Percentiles rank a stretch among this genome's conserved stretches.
phyloP scores from a whole-genome alignment of 73 alveolate species.

The Paramecium primaurelia region DNA sequence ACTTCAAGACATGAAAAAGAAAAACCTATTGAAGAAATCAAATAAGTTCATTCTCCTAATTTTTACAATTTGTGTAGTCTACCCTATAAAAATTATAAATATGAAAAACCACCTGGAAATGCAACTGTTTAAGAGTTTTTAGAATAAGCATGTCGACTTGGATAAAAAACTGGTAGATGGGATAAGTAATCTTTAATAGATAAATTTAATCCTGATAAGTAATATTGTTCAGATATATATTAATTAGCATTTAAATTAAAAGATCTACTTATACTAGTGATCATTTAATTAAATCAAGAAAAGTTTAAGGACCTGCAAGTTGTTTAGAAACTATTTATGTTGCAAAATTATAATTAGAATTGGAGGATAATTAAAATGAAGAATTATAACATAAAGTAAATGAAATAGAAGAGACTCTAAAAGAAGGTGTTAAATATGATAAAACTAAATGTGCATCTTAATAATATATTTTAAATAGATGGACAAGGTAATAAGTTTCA shows the following conservation, averaged over 20 bases:
- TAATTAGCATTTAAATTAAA: background rate
- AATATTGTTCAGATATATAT: background rate
- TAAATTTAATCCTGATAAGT: background rate
- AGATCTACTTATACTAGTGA: background rate
- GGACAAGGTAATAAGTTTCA: constrained; percentile 1
- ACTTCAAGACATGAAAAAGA: background rate
- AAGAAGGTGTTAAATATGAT: background rate
- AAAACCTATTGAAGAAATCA: background rate
- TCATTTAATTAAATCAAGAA: background rate
- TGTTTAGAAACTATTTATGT: constrained; percentile 48
- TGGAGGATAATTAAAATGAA: constrained; percentile 2
- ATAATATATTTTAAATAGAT: background rate
- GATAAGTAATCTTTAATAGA: background rate
- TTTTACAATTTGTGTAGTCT: background rate
- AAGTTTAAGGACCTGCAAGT: constrained; percentile 33
- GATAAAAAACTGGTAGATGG: background rate
- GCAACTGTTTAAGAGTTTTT: background rate
- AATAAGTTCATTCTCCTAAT: background rate
- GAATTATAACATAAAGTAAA: background rate
- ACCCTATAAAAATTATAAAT: constrained; percentile 35
- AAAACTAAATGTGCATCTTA: constrained; percentile 7
- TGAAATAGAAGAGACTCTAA: background rate
- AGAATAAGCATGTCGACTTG: background rate
- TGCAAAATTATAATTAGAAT: background rate
- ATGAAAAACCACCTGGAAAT: constrained; percentile 21